phyloP scores from a whole-genome alignment of 1,139 yeast species.

The Wickerhamomyces sp. region DNA sequence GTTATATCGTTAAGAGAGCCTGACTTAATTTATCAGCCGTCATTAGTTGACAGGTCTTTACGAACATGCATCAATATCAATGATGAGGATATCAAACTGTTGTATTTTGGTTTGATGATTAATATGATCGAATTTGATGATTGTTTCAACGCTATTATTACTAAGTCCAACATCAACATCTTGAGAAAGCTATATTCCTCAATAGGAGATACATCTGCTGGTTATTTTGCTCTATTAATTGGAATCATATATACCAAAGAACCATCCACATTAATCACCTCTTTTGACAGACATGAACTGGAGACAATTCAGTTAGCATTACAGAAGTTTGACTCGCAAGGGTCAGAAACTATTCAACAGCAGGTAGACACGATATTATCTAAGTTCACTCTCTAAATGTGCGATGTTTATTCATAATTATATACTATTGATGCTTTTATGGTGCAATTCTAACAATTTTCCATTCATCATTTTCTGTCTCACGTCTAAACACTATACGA shows the following conservation, averaged over 20 bases:
- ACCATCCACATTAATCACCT: background rate
- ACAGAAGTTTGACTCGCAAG: conserved; percentile 9
- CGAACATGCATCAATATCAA: background rate
- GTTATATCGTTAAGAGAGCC: conserved; percentile 5
- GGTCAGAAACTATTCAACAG: conserved; percentile 3
- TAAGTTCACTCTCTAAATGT: background rate
- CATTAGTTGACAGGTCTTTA: background rate
- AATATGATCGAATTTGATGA: conserved; percentile 7
- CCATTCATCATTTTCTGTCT: conserved; percentile 51
- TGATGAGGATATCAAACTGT: conserved; percentile 6
- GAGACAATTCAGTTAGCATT: conserved; percentile 3
- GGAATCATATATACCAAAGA: conserved; percentile 2
- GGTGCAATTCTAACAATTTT: conserved; percentile 70
- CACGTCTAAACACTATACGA: conserved; percentile 70
- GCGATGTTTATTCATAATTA: background rate
- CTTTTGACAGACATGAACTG: conserved; percentile 7
- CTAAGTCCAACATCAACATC: background rate
- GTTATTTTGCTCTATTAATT: conserved; percentile 11
- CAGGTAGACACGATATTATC: conserved; percentile 4
- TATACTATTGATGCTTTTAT: too few species aligned
- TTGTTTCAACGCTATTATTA: background rate
- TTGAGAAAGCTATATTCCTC: conserved; percentile 4
- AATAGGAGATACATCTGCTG: conserved; percentile 1
- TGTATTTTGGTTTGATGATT: conserved; percentile 13
- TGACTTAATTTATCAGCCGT: background rate